Percentiles rank a stretch among this genome's conserved stretches.
Evolutionary conservation across 306 rosid genomes (phyloP).

Genomic region (Erythrophleum fordii): DNA sequence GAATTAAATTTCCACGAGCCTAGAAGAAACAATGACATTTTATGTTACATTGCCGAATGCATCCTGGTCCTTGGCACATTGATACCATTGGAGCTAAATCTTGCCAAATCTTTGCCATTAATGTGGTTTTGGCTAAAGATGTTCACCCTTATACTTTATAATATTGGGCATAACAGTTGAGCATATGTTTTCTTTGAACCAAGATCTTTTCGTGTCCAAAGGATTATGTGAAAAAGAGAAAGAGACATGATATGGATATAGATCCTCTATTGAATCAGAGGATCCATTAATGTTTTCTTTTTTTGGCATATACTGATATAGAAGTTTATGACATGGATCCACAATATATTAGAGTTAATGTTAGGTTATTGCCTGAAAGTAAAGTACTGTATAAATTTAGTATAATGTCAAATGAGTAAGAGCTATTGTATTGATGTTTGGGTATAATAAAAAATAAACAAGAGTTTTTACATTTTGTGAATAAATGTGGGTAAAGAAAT

Average conservation of each 20-base stretch:
- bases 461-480: no score
- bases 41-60: background rate
- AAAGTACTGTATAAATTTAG: no score
- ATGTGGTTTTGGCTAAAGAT: background rate
- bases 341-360: no score
- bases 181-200: background rate
- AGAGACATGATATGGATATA: background rate
- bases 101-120: background rate
- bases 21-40: background rate
- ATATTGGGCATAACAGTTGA: background rate
- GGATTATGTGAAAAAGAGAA: background rate
- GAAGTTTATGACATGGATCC: background rate
- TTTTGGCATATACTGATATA: background rate
- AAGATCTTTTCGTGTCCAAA: background rate
- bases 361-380: no score
- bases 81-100: no score
- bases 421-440: no score
- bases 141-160: background rate
- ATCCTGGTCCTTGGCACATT: no score
- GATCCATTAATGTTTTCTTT: background rate
- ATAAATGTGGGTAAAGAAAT: no score
- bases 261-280: background rate
- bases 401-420: no score
- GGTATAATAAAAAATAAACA: no score
- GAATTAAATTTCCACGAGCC: background rate